phyloP scores from a whole-genome alignment of 306 rosid genomes.

The Quercus engelmannii region DNA sequence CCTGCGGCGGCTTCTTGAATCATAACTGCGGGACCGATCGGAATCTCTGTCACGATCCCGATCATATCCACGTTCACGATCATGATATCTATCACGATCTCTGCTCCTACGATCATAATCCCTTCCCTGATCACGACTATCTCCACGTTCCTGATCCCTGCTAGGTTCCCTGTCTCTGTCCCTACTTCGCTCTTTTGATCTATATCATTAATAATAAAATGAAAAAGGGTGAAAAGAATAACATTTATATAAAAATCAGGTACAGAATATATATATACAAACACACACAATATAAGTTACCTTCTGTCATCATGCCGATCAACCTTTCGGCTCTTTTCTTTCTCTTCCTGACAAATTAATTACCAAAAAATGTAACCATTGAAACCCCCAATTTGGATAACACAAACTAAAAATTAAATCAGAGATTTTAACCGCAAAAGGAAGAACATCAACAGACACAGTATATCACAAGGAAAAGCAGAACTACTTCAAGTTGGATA shows the following conservation, averaged over 20 bases:
- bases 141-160: conserved; percentile 68
- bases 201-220: conserved; percentile 3
- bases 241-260: background rate
- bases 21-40: conserved; percentile 58
- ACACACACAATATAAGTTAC: conserved; percentile 27
- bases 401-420: conserved; percentile 3
- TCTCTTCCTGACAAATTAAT: conserved; percentile 78
- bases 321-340: conserved; percentile 65
- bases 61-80: conserved; percentile 76
- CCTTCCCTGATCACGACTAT: conserved; percentile 72
- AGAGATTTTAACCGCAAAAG: background rate
- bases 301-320: conserved; percentile 78
- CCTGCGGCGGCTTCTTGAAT: conserved; percentile 74
- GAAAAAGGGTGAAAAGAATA: background rate
- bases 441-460: background rate
- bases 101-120: conserved; percentile 78
- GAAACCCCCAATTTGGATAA: conserved; percentile 18
- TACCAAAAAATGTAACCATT: conserved; percentile 23
- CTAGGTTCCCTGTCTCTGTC: conserved; percentile 78
- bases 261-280: background rate
- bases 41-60: conserved; percentile 71
- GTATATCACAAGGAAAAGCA: background rate
- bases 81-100: conserved; percentile 81
- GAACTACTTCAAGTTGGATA: background rate
- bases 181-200: conserved; percentile 81